A percentile compares a stretch with the other conserved stretches of the same genome.
These are phyloP conservation scores for Anisogramma anomala DNA, from an alignment of 2,329 filamentous ascomycete genomes.

Conservation along the genomic window DNA sequence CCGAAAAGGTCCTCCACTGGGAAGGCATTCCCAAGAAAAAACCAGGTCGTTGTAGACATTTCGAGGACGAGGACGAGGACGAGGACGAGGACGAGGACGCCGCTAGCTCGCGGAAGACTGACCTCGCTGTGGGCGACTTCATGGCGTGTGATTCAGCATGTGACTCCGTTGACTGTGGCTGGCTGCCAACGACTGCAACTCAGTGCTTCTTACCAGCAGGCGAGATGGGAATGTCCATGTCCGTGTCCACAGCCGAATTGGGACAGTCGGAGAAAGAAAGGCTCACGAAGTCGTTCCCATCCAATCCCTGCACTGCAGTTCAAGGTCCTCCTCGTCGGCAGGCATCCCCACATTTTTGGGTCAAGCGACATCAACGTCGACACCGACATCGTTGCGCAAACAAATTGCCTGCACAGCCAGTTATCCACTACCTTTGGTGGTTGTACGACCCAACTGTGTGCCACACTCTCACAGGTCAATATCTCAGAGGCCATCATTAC, in stretches of 20 bases:
- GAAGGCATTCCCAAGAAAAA: slow-evolving; percentile 7
- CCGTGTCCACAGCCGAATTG: too few species aligned
- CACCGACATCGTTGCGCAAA: too few species aligned
- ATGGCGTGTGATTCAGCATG: background rate
- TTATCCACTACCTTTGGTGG: background rate
- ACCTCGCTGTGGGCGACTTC: slow-evolving; percentile 7
- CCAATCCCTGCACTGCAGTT: background rate
- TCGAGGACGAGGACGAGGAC: background rate
- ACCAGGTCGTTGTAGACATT: background rate
- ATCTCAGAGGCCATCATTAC: too few species aligned
- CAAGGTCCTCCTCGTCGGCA: slow-evolving; percentile 2
- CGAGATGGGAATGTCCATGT: too few species aligned
- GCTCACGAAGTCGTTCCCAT: background rate
- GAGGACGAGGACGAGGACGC: background rate
- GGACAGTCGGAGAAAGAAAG: too few species aligned
- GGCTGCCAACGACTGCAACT: too few species aligned
- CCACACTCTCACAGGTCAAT: too few species aligned
- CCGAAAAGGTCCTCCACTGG: slow-evolving; percentile 7
- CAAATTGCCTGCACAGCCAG: background rate
- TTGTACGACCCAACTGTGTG: too few species aligned
- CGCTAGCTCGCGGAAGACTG: slow-evolving; percentile 8
- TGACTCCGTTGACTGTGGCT: too few species aligned
- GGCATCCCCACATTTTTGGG: slow-evolving; percentile 3
- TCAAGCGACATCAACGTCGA: slow-evolving; percentile 4
- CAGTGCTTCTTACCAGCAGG: too few species aligned